Base-by-base conservation (phyloP, 106 monocot genomes). In the Apostasia shenzhenica region DNA sequence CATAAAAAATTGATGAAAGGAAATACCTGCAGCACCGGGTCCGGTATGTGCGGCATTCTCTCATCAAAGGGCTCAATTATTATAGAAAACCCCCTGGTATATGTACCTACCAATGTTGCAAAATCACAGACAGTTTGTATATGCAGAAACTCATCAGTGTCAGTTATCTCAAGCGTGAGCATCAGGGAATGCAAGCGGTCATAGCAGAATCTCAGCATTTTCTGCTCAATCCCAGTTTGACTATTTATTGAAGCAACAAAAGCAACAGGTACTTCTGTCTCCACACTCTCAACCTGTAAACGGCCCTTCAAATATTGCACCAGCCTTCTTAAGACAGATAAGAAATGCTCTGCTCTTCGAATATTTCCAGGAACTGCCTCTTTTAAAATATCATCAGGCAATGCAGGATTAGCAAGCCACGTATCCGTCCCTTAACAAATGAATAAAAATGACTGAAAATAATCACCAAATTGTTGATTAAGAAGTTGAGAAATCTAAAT, bases 181-280 rank as follows among this genome's bases (percentile, higher is more conserved):
- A 99, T 90, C 37, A 91, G 83, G 10, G 93, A 93, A 67, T 93
- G 80, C 67, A 99, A 63, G 4, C 90, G 76, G 57, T 99, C 99
- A 60, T 99, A 93, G 72, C 90, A 99, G 67, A 99, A 99, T 72
- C 78, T 93, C n/a, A 99, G 83, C 93, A 93, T 99, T 80, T 99
- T 99, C 78, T 99, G 90, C 67, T 99, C 92, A 59, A 93, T 99
- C 77, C 93, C 93, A 76, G 93, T 93, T 57, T 99, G 90, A 48
- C 74, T 76, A 76, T 80, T 72, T 39, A 99, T 68, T 54, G 83
- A 81, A 61, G 85, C 73, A 75, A 89, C 87, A 83, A 99, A 99
- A 6, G 69, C 72, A 57, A 99, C 89, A 45, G 93, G 99, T 41
- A 83, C 74, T 75, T 99, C 93, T 55, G 90, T 90, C 78, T 99